Evolutionary conservation across 2,329 filamentous ascomycete species (phyloP).

Genomic region (Zalaria obscura): DNA sequence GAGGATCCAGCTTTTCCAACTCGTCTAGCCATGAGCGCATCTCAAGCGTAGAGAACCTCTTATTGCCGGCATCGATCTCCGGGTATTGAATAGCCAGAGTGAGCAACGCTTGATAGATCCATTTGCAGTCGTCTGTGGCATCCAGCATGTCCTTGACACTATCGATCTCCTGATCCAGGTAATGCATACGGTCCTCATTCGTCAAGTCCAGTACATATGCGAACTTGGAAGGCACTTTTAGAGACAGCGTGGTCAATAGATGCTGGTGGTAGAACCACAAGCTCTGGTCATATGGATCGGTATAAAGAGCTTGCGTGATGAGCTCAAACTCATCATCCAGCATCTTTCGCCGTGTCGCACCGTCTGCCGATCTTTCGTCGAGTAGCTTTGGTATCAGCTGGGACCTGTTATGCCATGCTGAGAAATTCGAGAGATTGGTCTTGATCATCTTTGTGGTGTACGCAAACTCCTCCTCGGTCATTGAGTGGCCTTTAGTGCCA

Average conservation of each 20-base stretch:
- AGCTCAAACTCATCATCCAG: conserved; percentile 65
- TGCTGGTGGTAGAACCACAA: conserved; percentile 96
- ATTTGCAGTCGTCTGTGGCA: conserved; percentile 61
- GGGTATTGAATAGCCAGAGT: conserved; percentile 55
- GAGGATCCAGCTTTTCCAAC: conserved; percentile 56
- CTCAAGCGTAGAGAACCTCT: conserved; percentile 26
- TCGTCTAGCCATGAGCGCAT: conserved; percentile 43
- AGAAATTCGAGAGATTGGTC: conserved; percentile 84
- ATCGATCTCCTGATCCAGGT: conserved; percentile 58
- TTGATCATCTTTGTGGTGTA: conserved; percentile 86
- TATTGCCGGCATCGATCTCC: conserved; percentile 28
- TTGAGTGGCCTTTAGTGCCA: conserved; percentile 31
- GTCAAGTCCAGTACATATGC: conserved; percentile 53
- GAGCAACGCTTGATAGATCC: conserved; percentile 78
- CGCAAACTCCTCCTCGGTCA: conserved; percentile 68
- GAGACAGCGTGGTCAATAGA: conserved; percentile 53
- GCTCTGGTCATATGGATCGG: conserved; percentile 86
- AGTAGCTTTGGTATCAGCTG: conserved; percentile 69
- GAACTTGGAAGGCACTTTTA: conserved; percentile 34
- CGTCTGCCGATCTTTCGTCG: conserved; percentile 51
- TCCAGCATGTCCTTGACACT: conserved; percentile 53
- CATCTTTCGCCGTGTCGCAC: conserved; percentile 49
- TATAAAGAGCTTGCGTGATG: conserved; percentile 66
- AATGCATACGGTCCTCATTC: conserved; percentile 45
- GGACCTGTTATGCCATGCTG: conserved; percentile 86